These are phyloP conservation scores for Suhomyces choctaworum DNA, from an alignment of 1,139 yeast genomes.

Conservation along the genomic window DNA sequence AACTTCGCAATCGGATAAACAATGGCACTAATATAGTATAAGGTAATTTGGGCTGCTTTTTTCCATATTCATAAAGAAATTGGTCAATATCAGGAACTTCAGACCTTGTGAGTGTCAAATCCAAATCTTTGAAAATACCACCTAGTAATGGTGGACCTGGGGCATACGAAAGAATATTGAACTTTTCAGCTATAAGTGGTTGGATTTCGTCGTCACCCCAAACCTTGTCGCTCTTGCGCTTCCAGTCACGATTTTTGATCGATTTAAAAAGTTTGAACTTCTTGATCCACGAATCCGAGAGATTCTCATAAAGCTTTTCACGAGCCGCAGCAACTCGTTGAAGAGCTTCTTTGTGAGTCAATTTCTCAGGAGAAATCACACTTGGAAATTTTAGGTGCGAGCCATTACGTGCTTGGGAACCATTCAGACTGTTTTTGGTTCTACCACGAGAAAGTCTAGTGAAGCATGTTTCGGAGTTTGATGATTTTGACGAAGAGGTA, in stretches of 20 bases:
- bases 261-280: constrained; percentile 31
- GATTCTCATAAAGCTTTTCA: constrained; percentile 41
- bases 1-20: constrained; percentile 30
- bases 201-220: constrained; percentile 43
- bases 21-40: constrained; percentile 46
- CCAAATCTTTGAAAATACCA: constrained; percentile 33
- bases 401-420: background rate
- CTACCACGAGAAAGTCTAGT: too few species aligned
- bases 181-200: constrained; percentile 33
- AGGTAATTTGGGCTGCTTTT: constrained; percentile 42
- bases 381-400: background rate
- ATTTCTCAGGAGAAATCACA: background rate
- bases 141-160: constrained; percentile 40
- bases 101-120: constrained; percentile 32
- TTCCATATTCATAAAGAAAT: constrained; percentile 38
- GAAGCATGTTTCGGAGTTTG: background rate
- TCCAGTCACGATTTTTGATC: constrained; percentile 30
- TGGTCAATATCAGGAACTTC: constrained; percentile 34
- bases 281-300: constrained; percentile 71
- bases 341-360: constrained; percentile 28
- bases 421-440: background rate
- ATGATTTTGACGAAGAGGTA: background rate
- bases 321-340: constrained; percentile 35
- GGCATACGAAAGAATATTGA: constrained; percentile 36
- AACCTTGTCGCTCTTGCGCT: constrained; percentile 23